Evolutionary conservation across 163 green algal species (phyloP).

Genomic region (Volvox carteri): DNA sequence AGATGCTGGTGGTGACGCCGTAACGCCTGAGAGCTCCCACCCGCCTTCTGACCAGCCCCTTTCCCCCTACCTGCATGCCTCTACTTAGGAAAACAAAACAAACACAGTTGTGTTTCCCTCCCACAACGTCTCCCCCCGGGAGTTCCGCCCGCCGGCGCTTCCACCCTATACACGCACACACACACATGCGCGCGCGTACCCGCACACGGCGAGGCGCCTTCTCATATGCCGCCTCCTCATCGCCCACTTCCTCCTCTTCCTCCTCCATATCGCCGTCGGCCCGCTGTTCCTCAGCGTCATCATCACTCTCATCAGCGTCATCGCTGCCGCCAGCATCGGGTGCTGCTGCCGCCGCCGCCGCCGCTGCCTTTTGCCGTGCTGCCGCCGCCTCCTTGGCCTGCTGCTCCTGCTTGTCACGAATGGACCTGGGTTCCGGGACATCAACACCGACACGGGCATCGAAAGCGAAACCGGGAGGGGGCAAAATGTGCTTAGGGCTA

Average conservation of each 20-base stretch:
- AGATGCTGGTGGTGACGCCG: no score
- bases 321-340: constrained; percentile 6
- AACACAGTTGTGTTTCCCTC: no score
- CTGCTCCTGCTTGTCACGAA: constrained; percentile 43
- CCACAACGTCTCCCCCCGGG: not conserved
- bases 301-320: constrained; percentile 43
- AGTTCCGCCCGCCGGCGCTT: not conserved
- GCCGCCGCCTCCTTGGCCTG: constrained; percentile 40
- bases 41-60: no score
- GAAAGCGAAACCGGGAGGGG: not conserved
- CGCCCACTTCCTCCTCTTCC: constrained; percentile 19
- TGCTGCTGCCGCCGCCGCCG: not conserved
- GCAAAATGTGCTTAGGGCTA: no score
- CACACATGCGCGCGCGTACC: no score
- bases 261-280: not conserved
- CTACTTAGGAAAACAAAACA: no score
- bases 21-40: no score
- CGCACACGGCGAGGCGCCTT: constrained; percentile 54
- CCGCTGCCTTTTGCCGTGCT: constrained; percentile 29
- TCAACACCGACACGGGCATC: not conserved
- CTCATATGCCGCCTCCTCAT: constrained; percentile 77
- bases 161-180: not conserved
- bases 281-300: constrained; percentile 38
- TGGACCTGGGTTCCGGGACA: constrained; percentile 14
- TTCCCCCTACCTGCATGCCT: no score